A percentile compares a stretch with the other conserved stretches of the same genome.
Conservation (phyloP, 495 filamentous ascomycete species). For the Neurospora sp. region DNA sequence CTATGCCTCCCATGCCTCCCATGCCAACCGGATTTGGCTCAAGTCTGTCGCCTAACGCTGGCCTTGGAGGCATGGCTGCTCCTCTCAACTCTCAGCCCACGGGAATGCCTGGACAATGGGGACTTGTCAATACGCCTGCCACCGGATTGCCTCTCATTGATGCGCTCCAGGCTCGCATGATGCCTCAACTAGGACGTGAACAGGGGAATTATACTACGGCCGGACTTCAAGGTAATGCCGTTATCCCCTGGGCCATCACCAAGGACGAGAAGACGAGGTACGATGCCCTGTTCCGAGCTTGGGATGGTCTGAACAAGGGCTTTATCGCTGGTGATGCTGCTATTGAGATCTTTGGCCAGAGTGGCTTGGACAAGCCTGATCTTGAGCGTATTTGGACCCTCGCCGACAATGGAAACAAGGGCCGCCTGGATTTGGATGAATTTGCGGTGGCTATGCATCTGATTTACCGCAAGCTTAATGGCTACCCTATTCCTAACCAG, state of each 20-base stretch:
- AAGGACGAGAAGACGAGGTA: constrained; percentile 98
- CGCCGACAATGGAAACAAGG: constrained; percentile 85
- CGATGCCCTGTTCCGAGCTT: constrained; percentile 88
- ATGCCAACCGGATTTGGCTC: constrained; percentile 80
- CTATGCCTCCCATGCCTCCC: constrained; percentile 83
- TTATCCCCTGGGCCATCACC: constrained; percentile 96
- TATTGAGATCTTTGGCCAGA: constrained; percentile 96
- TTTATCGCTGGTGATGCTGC: constrained; percentile 88
- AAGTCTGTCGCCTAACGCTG: constrained; percentile 53
- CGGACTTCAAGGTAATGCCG: constrained; percentile 85
- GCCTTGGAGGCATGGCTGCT: constrained; percentile 37
- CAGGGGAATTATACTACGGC: constrained; percentile 73
- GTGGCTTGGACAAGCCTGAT: constrained; percentile 80
- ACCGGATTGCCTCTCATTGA: constrained; percentile 90
- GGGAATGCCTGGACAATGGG: constrained; percentile 93
- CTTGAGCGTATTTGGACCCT: constrained; percentile 93
- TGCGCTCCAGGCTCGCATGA: constrained; percentile 88
- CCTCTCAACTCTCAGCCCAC: constrained; percentile 90
- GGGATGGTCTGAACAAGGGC: constrained; percentile 92
- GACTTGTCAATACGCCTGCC: constrained; percentile 86
- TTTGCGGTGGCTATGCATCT: constrained; percentile 99
- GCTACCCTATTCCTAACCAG: constrained; percentile 85
- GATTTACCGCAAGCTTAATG: constrained; percentile 93
- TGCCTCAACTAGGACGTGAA: constrained; percentile 93
- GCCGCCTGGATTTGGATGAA: constrained; percentile 91